phyloP scores from a whole-genome alignment of 2,329 filamentous ascomycete genomes.

The Emmonsiellopsis sp. region DNA sequence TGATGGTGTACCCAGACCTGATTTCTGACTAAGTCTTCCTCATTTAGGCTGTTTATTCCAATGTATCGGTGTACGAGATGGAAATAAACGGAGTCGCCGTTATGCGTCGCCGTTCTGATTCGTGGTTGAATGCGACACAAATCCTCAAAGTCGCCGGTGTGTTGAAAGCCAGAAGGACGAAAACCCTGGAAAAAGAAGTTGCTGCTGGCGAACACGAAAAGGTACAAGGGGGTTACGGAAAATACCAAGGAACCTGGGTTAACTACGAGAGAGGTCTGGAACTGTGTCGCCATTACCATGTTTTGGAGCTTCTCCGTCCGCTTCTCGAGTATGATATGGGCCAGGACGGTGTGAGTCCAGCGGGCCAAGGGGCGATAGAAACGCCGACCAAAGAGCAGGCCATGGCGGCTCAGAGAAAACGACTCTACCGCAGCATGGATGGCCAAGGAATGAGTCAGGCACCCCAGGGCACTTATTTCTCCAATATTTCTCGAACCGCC shows the following conservation, averaged over 20 bases:
- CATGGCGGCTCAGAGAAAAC: constrained; percentile 89
- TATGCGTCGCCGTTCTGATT: constrained; percentile 90
- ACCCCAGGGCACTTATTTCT: constrained; percentile 83
- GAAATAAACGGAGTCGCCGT: constrained; percentile 87
- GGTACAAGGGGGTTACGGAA: constrained; percentile 95
- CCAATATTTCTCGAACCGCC: constrained; percentile 88
- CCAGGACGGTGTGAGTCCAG: constrained; percentile 51
- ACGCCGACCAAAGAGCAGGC: constrained; percentile 98
- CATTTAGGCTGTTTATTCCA: constrained; percentile 25
- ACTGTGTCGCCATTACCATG: constrained; percentile 69
- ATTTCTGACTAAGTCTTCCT: not conserved
- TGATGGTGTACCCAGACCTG: not conserved
- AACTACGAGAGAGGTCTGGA: constrained; percentile 85
- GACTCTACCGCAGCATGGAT: constrained; percentile 75
- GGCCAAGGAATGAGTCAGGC: constrained; percentile 53
- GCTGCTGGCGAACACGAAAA: constrained; percentile 95
- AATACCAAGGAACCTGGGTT: constrained; percentile 99
- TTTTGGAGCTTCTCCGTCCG: constrained; percentile 40
- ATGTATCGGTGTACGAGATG: constrained; percentile 97
- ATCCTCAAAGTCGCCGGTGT: constrained; percentile 96
- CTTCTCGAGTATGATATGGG: constrained; percentile 43
- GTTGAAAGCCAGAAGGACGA: constrained; percentile 94
- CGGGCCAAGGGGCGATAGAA: constrained; percentile 68
- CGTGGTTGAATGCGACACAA: constrained; percentile 96
- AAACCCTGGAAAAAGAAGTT: constrained; percentile 96